phyloP scores from a whole-genome alignment of 179 eudicot species.

The Carnegiea gigantea region DNA sequence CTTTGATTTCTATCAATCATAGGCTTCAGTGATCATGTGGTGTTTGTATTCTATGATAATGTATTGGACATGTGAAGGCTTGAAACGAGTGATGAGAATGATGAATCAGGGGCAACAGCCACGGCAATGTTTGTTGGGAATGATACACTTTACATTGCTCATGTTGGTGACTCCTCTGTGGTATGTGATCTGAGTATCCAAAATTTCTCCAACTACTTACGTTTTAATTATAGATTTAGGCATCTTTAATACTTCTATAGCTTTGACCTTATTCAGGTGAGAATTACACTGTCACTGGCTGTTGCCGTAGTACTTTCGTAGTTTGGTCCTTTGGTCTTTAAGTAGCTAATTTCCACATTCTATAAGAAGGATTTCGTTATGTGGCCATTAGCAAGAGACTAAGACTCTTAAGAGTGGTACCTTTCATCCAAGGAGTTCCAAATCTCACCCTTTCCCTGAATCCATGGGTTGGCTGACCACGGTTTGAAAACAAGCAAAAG shows the following conservation, averaged over 20 bases:
- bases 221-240: background rate
- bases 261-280: no score
- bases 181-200: slow-evolving; percentile 38
- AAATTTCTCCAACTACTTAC: background rate
- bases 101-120: slow-evolving; percentile 93
- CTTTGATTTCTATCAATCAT: background rate
- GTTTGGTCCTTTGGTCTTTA: background rate
- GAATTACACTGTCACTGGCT: no score
- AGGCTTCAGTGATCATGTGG: background rate
- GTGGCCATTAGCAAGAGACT: no score
- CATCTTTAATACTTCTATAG: background rate
- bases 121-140: slow-evolving; percentile 63
- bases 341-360: background rate
- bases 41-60: background rate
- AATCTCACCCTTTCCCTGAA: no score
- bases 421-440: no score
- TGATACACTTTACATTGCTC: slow-evolving; percentile 66
- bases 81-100: slow-evolving; percentile 47
- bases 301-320: no score
- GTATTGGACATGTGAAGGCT: slow-evolving; percentile 56
- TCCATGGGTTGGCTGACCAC: no score
- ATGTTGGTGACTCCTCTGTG: slow-evolving; percentile 90
- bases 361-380: background rate
- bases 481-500: no score
- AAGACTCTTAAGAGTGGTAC: no score